Base-by-base conservation (phyloP, 495 filamentous ascomycete species). In the Aspergillus nidulans region DNA sequence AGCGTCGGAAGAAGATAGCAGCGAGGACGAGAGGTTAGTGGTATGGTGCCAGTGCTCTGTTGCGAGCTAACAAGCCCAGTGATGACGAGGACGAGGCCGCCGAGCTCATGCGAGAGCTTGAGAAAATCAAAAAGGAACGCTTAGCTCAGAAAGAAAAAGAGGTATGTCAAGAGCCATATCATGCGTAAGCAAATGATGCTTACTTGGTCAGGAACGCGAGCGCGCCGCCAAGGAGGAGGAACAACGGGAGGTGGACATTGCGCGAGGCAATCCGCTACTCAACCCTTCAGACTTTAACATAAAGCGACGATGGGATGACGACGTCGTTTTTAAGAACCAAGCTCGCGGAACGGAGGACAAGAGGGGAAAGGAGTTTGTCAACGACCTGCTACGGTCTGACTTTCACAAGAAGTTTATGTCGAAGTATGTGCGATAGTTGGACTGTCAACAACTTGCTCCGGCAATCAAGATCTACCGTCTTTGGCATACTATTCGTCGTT, bases 261-360 rank as follows among this genome's bases (percentile, higher is more conserved):
- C 94, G 23, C 75, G 87, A 44, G 94, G 94, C 15, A 98, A 98
- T 66, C 95, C 94, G 16, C 72, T 98, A 38, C 77, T 98, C 23
- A 97, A 96, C 61, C 66, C 86, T 0, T 64, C 77, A 26, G 74
- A 77, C 36, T 75, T 77, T 70, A 75, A 77, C 56, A 62, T 67
- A 39, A 68, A 68, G 61, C 64, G 66, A 21, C 82, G 91, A 64
- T 98, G 94, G 94, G 94, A 98, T 61, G 94, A 98, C 57, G 94
- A 98, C 74, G 94, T 98, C n/a, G 91, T 98, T 16, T 98, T 98
- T 74, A 96, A 95, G 77, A 98, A 98, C 70, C 94, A 97, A 71
- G 94, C 92, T 28, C 82, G 95, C 42, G 94, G 94, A 3, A 96
- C 91, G 9, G 94, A 96, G 63, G 91, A 95, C 52, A 90, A 87